These are phyloP conservation scores for Boletus rubropictus DNA, from an alignment of 768 basidiomycete species.

Conservation along the genomic window DNA sequence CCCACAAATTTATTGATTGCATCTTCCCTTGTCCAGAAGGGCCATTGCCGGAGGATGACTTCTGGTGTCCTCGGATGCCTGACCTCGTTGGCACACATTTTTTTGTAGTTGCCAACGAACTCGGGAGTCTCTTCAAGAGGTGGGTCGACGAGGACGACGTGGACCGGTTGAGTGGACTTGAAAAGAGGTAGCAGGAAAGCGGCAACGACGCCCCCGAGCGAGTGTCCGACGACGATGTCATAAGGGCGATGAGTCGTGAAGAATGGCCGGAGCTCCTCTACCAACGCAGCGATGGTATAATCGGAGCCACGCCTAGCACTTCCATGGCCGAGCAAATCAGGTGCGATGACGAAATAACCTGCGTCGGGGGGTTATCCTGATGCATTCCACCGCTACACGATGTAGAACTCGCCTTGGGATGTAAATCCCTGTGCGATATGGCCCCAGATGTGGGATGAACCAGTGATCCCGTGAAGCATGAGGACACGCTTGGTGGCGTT, in stretches of 20 bases:
- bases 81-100: fast-evolving
- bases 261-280: conserved; percentile 10
- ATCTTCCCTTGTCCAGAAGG: conserved; percentile 2
- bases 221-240: conserved; percentile 17
- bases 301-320: conserved; percentile 1
- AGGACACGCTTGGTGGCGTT: conserved; percentile 12
- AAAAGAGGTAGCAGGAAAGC: conserved; percentile 13
- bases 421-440: conserved; percentile 1
- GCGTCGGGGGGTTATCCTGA: neutral
- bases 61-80: neutral
- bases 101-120: neutral
- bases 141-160: conserved; percentile 20
- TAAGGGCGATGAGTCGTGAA: conserved; percentile 3
- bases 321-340: conserved; percentile 22
- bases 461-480: conserved; percentile 18
- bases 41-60: neutral
- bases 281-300: conserved; percentile 13
- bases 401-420: conserved; percentile 3
- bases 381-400: neutral
- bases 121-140: conserved; percentile 4
- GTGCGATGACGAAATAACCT: conserved; percentile 25
- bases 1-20: neutral
- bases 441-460: conserved; percentile 13
- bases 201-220: conserved; percentile 17
- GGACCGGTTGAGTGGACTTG: conserved; percentile 1